These are phyloP conservation scores for Suhomyces sp. DNA, from an alignment of 805 yeast species.

Conservation along the genomic window DNA sequence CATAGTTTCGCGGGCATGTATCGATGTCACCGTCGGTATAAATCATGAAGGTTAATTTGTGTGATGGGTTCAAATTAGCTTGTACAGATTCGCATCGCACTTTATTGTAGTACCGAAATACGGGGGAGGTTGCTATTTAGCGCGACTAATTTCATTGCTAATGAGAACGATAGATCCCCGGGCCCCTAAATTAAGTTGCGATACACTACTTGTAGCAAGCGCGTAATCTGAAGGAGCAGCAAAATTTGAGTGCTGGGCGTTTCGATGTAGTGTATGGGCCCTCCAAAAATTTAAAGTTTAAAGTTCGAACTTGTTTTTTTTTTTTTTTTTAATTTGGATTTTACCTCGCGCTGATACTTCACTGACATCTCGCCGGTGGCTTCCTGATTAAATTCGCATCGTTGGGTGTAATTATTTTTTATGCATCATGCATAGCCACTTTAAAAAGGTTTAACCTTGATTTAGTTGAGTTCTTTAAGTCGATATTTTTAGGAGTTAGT, in stretches of 20 bases:
- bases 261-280: not conserved
- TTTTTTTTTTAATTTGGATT: not conserved
- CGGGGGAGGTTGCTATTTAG: not conserved
- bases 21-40: not conserved
- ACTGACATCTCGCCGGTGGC: constrained; percentile 1
- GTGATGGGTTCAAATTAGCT: not conserved
- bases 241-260: not conserved
- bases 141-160: not conserved
- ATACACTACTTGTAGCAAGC: not conserved
- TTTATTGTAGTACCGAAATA: not conserved
- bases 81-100: not conserved
- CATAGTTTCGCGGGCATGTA: not conserved
- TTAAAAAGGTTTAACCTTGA: not conserved
- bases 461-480: not conserved
- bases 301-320: not conserved
- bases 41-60: not conserved
- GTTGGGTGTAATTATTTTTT: constrained; percentile 1
- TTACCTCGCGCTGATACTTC: not conserved
- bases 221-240: not conserved
- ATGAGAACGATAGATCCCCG: not conserved
- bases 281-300: not conserved
- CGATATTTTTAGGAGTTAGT: not conserved
- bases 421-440: constrained; percentile 1
- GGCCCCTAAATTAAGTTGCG: not conserved
- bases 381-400: not conserved